Evolutionary conservation across 2,329 filamentous ascomycete species (phyloP), one percentile per base, ranked within the genome.

Genomic region (Calycina marina): DNA sequence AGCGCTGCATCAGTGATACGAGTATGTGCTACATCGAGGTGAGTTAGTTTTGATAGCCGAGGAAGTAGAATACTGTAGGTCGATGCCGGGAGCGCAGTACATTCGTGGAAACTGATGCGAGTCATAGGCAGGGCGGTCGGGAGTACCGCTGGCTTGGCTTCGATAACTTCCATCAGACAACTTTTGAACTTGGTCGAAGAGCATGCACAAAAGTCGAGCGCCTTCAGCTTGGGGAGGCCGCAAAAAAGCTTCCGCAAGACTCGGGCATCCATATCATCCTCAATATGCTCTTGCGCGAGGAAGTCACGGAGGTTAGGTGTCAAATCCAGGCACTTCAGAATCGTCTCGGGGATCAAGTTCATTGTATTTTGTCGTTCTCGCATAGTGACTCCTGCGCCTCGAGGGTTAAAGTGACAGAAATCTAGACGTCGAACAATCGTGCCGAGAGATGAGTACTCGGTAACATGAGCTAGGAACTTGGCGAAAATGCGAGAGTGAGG

Each of bases 381-480:
- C 43, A 74, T 77, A 11, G 77, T 83, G 39, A 71, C 69, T 49
- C 85, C 84, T 41, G 84, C 64, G 34, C 78, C 77, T 34, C 78
- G 73, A 14, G 80, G 81, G 52, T 83, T 86, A 57, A 86, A 86
- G 60, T 86, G 81, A 40, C 79, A 85, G 48, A 90, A 86, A 57
- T 90, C 82, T 28, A 88, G 61, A 31, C 82, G 76, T 36, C 78
- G 73, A 27, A 88, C 79, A 46, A 86, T 72, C 25, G 72, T 77
- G 28, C 81, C 82, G 33, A 86, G 62, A 6, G 72, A 62, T 2
- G 72, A 69, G 51, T 85, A 74, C 37, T 68, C 59, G 28, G 62
- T 60, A 42, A 88, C 63, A 48, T 82, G 80, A 36, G 65, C 62
- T 30, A 85, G 67, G 45, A 85, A 83, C 56, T 88, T 88, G 50